These are phyloP conservation scores for Pseudogymnoascus sp. DNA, from an alignment of 2,329 filamentous ascomycete species.

Conservation along the genomic window DNA sequence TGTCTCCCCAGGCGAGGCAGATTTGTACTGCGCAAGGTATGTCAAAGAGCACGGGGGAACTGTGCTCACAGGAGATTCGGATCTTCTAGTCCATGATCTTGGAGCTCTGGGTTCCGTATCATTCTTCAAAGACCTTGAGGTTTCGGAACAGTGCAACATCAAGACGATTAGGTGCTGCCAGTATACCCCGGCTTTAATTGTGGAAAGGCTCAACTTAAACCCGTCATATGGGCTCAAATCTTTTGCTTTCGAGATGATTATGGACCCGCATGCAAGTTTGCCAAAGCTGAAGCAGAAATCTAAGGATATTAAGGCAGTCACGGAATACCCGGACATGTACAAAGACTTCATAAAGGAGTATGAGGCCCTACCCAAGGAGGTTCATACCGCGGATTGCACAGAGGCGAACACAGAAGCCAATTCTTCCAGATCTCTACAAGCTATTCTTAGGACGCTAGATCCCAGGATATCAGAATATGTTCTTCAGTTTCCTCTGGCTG, in stretches of 20 bases:
- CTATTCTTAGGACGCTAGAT: constrained; percentile 32
- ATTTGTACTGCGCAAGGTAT: constrained; percentile 66
- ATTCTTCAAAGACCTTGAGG: constrained; percentile 57
- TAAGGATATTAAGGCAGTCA: constrained; percentile 17
- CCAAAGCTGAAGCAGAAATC: constrained; percentile 21
- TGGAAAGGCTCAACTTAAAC: constrained; percentile 37
- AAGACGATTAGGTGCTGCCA: constrained; percentile 21
- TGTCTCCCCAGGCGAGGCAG: constrained; percentile 78
- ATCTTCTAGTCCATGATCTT: constrained; percentile 70
- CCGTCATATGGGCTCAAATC: constrained; percentile 32
- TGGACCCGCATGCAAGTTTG: constrained; percentile 22
- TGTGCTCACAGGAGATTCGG: constrained; percentile 78
- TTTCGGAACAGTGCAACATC: constrained; percentile 11
- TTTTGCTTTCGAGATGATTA: constrained; percentile 28
- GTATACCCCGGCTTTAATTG: constrained; percentile 38
- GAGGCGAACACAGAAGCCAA: background rate
- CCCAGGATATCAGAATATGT: constrained; percentile 44
- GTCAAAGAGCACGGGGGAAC: constrained; percentile 47
- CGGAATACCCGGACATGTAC: constrained; percentile 16
- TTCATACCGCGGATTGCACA: background rate
- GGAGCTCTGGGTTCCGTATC: constrained; percentile 54
- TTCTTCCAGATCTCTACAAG: constrained; percentile 9
- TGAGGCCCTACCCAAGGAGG: background rate
- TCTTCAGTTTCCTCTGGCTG: constrained; percentile 33
- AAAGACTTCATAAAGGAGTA: constrained; percentile 26